Base-by-base conservation (phyloP, 345 rosid genomes). In the Zanthoxylum bungeanum region DNA sequence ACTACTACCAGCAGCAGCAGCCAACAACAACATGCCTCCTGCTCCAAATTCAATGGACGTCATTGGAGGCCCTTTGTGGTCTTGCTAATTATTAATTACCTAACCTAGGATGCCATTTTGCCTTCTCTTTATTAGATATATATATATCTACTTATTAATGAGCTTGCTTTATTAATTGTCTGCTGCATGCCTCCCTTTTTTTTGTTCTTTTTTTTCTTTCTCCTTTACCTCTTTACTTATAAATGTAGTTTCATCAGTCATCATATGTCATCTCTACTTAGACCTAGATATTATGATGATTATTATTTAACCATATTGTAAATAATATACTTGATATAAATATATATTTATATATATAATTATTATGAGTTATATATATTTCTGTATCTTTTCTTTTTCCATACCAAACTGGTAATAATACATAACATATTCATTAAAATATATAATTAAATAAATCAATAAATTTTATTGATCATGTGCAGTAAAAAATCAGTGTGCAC, bases 61-160 rank as follows among this genome's bases (percentile, higher is more conserved):
- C 33, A 69, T 73, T 36, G 79, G 80, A 27, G 84, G 83, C 62
- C 78, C 84, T 10, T 66, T 78, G 27, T 82, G 88, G 88, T 80
- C 85, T 14, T 80, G 78, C 74, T 79, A 76, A 64, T 3, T 7
- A 56, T 14, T 36, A 36, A 53, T 24, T 59, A 64, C n/a, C 36
- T 27, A 53, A 70, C 59, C 30, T 69, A 28, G 64, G 73, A 46
- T 34, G 36, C 74, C 74, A 39, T 42, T 57, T 31, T 1, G 14
- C n/a, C 14, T 14, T 34, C 12, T 9, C 46, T 12, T 10, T 53
- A 14, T 56, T 19, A 25, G 24, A 4, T 24, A 36, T 16, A 22
- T 49, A 46, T 65, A 31, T 59, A 44, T 42, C 66, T 59, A 58
- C n/a, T n/a, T n/a, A n/a, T n/a, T 33, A 70, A 58, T 70, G 58